These are phyloP conservation scores for Apiotrichum domesticum DNA, from an alignment of 1,284 basidiomycete genomes.

Conservation along the genomic window DNA sequence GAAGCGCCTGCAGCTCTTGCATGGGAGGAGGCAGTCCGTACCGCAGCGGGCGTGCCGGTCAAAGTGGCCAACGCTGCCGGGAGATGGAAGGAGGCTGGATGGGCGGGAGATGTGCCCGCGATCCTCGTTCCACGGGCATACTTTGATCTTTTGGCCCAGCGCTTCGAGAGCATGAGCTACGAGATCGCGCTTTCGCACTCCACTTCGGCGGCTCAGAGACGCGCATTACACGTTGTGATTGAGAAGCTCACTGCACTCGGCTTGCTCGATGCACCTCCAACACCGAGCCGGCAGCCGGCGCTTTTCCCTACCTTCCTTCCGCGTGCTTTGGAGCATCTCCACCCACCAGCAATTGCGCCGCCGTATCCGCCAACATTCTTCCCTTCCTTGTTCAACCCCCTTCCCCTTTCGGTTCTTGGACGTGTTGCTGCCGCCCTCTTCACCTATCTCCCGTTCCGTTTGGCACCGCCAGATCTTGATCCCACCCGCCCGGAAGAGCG, in stretches of 20 bases:
- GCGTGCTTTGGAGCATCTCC: slow-evolving; percentile 45
- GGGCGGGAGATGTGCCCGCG: slow-evolving; percentile 22
- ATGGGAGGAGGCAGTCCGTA: slow-evolving; percentile 40
- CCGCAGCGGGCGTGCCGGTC: slow-evolving; percentile 26
- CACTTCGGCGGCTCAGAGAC: not conserved
- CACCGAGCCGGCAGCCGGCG: slow-evolving; percentile 18
- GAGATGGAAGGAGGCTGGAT: slow-evolving; percentile 43
- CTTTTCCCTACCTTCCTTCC: slow-evolving; percentile 33
- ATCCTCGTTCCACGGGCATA: slow-evolving; percentile 47
- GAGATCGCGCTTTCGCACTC: slow-evolving; percentile 51
- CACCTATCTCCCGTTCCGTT: slow-evolving; percentile 15
- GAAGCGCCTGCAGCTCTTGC: slow-evolving; percentile 11
- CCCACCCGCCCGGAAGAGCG: slow-evolving; percentile 19
- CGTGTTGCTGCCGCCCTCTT: slow-evolving; percentile 25
- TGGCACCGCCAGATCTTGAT: not conserved
- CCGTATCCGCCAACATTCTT: slow-evolving; percentile 50
- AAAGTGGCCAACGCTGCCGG: slow-evolving; percentile 42
- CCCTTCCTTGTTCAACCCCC: slow-evolving; percentile 61
- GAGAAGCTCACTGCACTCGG: slow-evolving; percentile 31
- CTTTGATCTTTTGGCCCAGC: slow-evolving; percentile 53
- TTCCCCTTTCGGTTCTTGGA: slow-evolving; percentile 47
- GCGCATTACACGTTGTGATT: slow-evolving; percentile 18
- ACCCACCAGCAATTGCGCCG: slow-evolving; percentile 51
- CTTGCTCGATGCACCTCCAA: slow-evolving; percentile 19
- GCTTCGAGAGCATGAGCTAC: slow-evolving; percentile 36